A percentile compares a stretch with the other conserved stretches of the same genome.
Evolutionary conservation across 2,329 filamentous ascomycete species (phyloP).

Genomic region (Colletotrichum sidae): DNA sequence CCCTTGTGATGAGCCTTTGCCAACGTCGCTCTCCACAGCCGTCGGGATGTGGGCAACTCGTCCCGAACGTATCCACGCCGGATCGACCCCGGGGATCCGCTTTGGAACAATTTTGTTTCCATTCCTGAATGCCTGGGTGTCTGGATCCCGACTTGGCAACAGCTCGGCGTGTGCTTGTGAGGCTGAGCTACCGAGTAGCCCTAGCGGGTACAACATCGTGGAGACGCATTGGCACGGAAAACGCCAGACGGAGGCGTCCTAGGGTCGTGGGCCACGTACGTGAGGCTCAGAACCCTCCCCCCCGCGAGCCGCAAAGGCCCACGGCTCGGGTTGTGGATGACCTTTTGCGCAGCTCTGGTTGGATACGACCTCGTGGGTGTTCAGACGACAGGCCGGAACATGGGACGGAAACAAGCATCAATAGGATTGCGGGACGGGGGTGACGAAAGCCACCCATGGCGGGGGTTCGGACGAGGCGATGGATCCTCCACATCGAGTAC

Average conservation of each 20-base stretch:
- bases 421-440: conserved; percentile 14
- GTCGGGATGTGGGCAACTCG: conserved; percentile 24
- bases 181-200: conserved; percentile 9
- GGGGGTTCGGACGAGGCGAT: conserved; percentile 13
- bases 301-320: conserved; percentile 13
- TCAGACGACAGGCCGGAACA: conserved; percentile 3
- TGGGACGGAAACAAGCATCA: conserved; percentile 19
- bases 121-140: conserved; percentile 5
- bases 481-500: conserved; percentile 28
- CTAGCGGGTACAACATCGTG: conserved; percentile 5
- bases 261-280: conserved; percentile 17
- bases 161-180: conserved; percentile 9
- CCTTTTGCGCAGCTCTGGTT: conserved; percentile 31
- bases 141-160: neutral
- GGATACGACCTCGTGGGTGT: neutral
- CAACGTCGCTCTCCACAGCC: conserved; percentile 2
- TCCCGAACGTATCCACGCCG: conserved; percentile 14
- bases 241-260: neutral
- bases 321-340: conserved; percentile 22
- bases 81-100: conserved; percentile 16
- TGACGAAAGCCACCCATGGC: conserved; percentile 18
- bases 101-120: conserved; percentile 6
- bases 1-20: conserved; percentile 2
- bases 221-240: conserved; percentile 18
- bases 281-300: conserved; percentile 24